Evolutionary conservation across 306 rosid species (phyloP), one percentile per base, ranked within the genome.

Genomic region (Lablab purpureus): DNA sequence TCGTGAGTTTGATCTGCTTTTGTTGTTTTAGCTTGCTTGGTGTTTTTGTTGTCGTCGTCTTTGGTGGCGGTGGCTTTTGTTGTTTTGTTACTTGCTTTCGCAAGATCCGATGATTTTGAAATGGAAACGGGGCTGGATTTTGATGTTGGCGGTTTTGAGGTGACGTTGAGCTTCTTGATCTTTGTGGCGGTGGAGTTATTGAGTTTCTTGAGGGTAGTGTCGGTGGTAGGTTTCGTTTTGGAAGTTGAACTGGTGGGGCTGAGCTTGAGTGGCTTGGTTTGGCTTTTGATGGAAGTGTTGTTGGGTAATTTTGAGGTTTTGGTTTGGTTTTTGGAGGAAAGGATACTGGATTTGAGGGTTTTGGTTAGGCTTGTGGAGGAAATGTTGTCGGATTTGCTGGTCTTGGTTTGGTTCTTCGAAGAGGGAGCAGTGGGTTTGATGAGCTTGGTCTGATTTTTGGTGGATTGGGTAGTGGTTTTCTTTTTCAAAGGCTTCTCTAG

Each of bases 101-200:
- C 73, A 37, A 79, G 92, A 94, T 89, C 92, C 73, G 68, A 60
- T 32, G 79, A 9, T 71, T 91, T 45, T 65, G 88, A 30, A 36
- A 46, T 41, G 41, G 97, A 51, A 27, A 45, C 18, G 25, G 89
- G 36, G 56, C 80, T 74, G 23, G 87, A 89, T 84, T 86, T 86
- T 17, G 88, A 83, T 18, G 90, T 85, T 7, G 58, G 58, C 25
- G 25, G 2, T 51, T 51, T 51, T 17, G 88, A 83, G 18, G 90
- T 88, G 81, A 89, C 80, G 47, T 90, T 88, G 15, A 84, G 87
- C 64, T 91, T 88, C 71, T 87, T 88, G 84, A 32, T 60, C 76
- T 88, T 88, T 34, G 73, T 8, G 34, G 85, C 4, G 68, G 89
- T 30, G 54, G 49, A 34, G 68, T 92, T 83, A 81, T 85, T 87